Evolutionary conservation across 345 rosid genomes (phyloP), one percentile per base, ranked within the genome.

Genomic region (Linum lewisii): DNA sequence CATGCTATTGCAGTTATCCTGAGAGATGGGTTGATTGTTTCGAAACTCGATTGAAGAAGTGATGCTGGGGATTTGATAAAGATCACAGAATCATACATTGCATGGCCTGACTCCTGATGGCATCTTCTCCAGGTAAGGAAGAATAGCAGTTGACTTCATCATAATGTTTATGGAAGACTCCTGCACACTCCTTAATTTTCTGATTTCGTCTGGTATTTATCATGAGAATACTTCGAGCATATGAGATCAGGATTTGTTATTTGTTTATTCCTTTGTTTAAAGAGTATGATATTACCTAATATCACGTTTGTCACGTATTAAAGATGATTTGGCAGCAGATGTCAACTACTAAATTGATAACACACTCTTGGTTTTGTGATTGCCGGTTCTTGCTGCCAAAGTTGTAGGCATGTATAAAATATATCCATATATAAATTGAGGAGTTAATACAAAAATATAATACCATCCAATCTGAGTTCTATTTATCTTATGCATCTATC

Each of bases 11-110:
- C 38, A 34, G n/a, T 11, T 11, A 34, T 34, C 7, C 38, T 34
- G 5, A 11, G 10, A 34, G 10, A 34, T 34, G 38, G 45, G 32
- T 26, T 38, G 16, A 38, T 15, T 38, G 45, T 38, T 38, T 1
- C 16, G 45, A 38, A 38, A 38, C 16, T 6, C 5, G 45, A 38
- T 38, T 38, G 10, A 11, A 34, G 38, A 34, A 34, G 14, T 38
- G 10, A 42, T 5, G 9, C 47, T 16, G 47, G 4, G 9, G 16
- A 6, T 42, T 81, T 58, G 87, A 71, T 65, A 76, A 73, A 60
- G 99, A 93, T 93, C 65, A 62, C 71, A 16, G 72, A 69, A 25
- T 34, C 86, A 57, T 29, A 8, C 34, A 53, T 86, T 68, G 84
- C 81, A 72, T 16, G 18, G 47, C 47, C 18, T 34, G 47, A 16